Base-by-base conservation (phyloP, 1,139 yeast species). In the Blastobotrys raffinosifermentans region DNA sequence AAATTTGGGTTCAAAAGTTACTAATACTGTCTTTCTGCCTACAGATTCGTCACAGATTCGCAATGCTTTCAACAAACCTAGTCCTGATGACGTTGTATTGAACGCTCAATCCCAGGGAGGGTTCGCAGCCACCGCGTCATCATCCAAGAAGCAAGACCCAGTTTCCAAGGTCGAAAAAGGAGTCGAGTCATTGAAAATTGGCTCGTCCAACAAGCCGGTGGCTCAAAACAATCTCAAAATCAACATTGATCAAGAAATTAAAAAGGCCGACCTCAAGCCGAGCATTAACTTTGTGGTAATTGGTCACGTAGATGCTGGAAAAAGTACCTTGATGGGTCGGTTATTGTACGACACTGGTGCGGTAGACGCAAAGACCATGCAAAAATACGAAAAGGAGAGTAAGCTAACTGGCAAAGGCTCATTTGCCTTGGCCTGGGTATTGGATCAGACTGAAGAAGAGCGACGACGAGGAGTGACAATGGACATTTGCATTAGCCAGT, bases 271-370 rank as follows among this genome's bases (percentile, higher is more conserved):
- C 6, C 14, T 20, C n/a, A 48, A 43, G 34, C 53, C 54, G 1
- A 38, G 39, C 15, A 39, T 51, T 8, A 48, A 46, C 29, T 51
- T 53, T 35, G 57, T 52, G 19, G 57, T 53, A n/a, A 53, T 63
- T 40, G 98, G 99, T 2, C 98, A 93, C 63, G 97, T 93, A 14
- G 99, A 93, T 64, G 94, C 97, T 0, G 99, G 99, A 8, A 93
- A 93, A 58, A 86, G 96, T 2, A 93, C 99, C 0, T 66, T 93
- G 23, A 82, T 93, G 76, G 99, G 99, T 6, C 69, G 98, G 41
- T 61, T 93, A 31, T 60, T 93, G 30, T 80, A 80, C 43, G 97
- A 91, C 52, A 66, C 77, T 16, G 89, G 93, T 4, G 81, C 83
- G 2, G 84, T 93, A 4, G 91, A 85, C 51, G 75, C 80, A 33